Evolutionary conservation across 176 grass and related monocot genomes (phyloP).

Genomic region (Panicum miliaceum): DNA sequence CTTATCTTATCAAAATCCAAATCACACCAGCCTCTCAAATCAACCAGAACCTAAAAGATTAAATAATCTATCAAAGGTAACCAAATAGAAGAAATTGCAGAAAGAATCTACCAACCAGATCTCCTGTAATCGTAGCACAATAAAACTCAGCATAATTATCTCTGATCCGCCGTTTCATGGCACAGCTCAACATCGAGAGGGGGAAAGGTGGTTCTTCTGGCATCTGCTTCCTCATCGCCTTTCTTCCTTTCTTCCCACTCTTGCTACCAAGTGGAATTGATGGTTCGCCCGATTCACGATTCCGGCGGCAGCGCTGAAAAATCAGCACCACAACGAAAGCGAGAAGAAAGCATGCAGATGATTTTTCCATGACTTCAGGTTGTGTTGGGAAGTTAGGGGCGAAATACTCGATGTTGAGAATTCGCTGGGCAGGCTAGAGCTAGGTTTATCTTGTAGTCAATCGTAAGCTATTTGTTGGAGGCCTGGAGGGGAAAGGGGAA

Average conservation of each 20-base stretch:
- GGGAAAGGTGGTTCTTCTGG: neutral
- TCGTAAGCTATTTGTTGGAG: slow-evolving; percentile 14
- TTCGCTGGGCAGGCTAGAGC: neutral
- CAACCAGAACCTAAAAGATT: slow-evolving; percentile 3
- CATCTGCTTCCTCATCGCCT: neutral
- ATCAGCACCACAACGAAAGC: neutral
- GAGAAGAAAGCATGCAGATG: neutral
- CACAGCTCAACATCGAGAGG: slow-evolving; percentile 35
- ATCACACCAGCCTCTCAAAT: slow-evolving; percentile 21
- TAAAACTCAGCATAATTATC: neutral
- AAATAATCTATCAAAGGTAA: slow-evolving; percentile 15
- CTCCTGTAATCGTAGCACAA: neutral
- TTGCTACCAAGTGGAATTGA: neutral
- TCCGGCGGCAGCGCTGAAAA: neutral
- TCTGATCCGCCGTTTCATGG: slow-evolving; percentile 36
- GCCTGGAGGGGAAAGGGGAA: neutral
- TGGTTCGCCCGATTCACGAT: slow-evolving; percentile 21
- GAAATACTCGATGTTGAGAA: neutral
- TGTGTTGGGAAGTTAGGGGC: neutral
- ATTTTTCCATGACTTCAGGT: slow-evolving; percentile 16
- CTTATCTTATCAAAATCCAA: slow-evolving; percentile 10
- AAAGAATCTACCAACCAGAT: slow-evolving; percentile 40
- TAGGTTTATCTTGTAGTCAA: slow-evolving; percentile 11
- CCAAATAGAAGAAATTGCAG: slow-evolving; percentile 19
- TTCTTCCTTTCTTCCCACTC: slow-evolving; percentile 26